phyloP scores from a whole-genome alignment of 768 basidiomycete genomes.

The Cubamyces sp. region DNA sequence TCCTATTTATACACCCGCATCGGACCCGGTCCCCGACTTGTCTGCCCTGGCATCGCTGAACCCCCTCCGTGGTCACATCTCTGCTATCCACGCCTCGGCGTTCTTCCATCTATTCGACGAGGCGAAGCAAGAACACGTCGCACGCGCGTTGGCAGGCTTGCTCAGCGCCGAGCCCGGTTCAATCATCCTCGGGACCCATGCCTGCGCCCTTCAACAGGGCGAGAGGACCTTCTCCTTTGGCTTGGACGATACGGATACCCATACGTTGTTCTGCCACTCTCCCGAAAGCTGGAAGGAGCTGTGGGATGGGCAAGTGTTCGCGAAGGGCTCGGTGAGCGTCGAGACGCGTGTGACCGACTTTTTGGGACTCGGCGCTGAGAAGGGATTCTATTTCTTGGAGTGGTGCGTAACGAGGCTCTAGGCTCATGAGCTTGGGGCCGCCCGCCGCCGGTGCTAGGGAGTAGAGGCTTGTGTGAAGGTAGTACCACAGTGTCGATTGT shows the following conservation, averaged over 20 bases:
- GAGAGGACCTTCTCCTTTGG: background rate
- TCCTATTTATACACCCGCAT: background rate
- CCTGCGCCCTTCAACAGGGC: slow-evolving; percentile 35
- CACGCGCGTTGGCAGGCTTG: slow-evolving; percentile 43
- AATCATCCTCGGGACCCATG: slow-evolving; percentile 48
- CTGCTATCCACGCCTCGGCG: slow-evolving; percentile 49
- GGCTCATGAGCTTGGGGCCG: too few relatives aligned
- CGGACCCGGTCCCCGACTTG: slow-evolving; percentile 32
- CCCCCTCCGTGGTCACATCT: slow-evolving; percentile 49
- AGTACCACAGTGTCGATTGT: too few relatives aligned
- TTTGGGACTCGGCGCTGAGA: background rate
- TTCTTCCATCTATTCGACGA: slow-evolving; percentile 53
- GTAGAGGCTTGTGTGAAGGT: too few relatives aligned
- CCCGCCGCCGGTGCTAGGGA: too few relatives aligned
- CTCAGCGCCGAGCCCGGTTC: slow-evolving; percentile 47
- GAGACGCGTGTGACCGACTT: slow-evolving; percentile 15
- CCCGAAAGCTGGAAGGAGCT: slow-evolving; percentile 42
- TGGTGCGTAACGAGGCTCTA: background rate
- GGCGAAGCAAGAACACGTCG: slow-evolving; percentile 43
- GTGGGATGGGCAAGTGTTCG: slow-evolving; percentile 43
- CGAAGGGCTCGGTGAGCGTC: slow-evolving; percentile 26
- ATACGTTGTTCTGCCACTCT: slow-evolving; percentile 37
- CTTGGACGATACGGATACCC: background rate
- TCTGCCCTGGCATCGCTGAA: slow-evolving; percentile 44
- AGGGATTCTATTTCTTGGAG: background rate